Evolutionary conservation across 352 stramenopile species (phyloP), one percentile per base, ranked within the genome.

Genomic region (Pythium utonaiense): DNA sequence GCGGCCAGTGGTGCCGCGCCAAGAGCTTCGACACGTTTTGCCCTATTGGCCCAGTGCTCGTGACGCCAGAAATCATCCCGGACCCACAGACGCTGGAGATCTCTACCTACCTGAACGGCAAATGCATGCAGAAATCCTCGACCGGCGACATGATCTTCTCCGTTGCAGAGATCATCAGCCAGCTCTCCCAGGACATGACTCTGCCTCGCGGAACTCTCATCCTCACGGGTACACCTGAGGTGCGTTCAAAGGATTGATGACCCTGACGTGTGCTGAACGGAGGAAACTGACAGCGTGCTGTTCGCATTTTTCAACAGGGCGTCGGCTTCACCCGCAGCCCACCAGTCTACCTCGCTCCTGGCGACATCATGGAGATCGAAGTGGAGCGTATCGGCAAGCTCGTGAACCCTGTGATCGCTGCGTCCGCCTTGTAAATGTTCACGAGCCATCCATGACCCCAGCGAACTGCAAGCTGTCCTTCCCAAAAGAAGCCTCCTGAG

Each of bases 1-100:
- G 86, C 30, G 85, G 86, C 28, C 91, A 97, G 70, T 97, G 88
- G 88, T 91, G 78, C 60, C 84, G 84, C 45, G 66, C 80, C 48
- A 97, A 97, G 74, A 86, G 73, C 1, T 96, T 97, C 59, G 89
- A 97, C 62, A 96, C 88, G 3, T 97, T 97, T 60, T 95, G 82
- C 62, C 91, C 91, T 7, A 73, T 97, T 19, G 91, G 91, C 0
- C 91, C 91, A 3, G 83, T 85, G 40, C 78, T 97, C 34, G 75
- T 96, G 30, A 90, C 87, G 3, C 72, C 78, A 16, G 73, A 82
- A n/a, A 58, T 79, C 33, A 89, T 96, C 42, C 71, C 70, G 3
- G 81, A 95, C 71, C 84, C 84, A 14, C 80, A 96, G 68, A 73
- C 72, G 16, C 76, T 97, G 7, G 60, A 70, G 27, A 91, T 96